These are phyloP conservation scores for Trametopsis cervina DNA, from an alignment of 768 basidiomycete genomes.

Conservation along the genomic window DNA sequence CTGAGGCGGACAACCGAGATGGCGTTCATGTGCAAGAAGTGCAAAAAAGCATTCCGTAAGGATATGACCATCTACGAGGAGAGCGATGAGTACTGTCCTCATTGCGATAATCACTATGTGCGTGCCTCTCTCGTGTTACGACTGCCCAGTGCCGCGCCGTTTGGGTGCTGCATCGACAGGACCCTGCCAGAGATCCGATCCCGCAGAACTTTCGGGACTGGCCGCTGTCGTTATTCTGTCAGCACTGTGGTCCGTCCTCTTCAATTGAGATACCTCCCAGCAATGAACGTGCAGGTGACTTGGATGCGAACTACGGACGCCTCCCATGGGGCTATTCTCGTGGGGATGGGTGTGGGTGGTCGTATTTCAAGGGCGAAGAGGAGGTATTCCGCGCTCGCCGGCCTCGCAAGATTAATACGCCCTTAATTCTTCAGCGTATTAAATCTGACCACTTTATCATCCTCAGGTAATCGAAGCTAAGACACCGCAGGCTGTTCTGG, in stretches of 20 bases:
- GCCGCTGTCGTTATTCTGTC: neutral
- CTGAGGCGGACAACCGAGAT: conserved; percentile 78
- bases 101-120: conserved; percentile 98
- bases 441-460: no score
- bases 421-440: no score
- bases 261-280: no score
- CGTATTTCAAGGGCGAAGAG: neutral
- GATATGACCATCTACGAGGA: conserved; percentile 91
- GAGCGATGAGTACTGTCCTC: conserved; percentile 96
- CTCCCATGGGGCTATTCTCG: no score
- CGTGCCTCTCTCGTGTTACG: conserved; percentile 24
- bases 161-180: neutral
- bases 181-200: no score
- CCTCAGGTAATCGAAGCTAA: conserved; percentile 94
- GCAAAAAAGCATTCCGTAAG: conserved; percentile 94
- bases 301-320: no score
- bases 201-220: no score
- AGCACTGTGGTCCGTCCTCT: no score
- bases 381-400: no score
- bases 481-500: conserved; percentile 77
- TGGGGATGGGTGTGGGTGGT: no score
- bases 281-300: no score
- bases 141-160: conserved; percentile 4
- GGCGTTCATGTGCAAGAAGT: conserved; percentile 81
- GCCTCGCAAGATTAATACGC: no score